Evolutionary conservation across 148 eudicot genomes (phyloP).

Genomic region (Arctostaphylos glauca): DNA sequence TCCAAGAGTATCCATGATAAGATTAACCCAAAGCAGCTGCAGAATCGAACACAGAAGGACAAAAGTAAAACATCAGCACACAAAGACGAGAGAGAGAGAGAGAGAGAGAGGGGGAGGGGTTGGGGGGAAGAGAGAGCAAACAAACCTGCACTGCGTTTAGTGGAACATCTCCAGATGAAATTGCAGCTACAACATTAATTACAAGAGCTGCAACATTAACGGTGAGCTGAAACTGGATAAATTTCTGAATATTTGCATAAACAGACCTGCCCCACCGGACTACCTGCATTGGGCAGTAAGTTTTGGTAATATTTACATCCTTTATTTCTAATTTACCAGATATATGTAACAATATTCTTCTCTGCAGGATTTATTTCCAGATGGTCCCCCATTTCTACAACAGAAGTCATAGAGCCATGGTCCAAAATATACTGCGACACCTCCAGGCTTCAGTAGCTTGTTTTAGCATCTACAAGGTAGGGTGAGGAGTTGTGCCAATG

Average conservation of each 20-base stretch:
- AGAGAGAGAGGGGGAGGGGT: constrained; percentile 2
- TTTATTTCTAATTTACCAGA: not conserved
- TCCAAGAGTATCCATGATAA: constrained; percentile 96
- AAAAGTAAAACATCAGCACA: not conserved
- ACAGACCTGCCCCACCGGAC: constrained; percentile 98
- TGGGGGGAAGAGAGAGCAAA: not conserved
- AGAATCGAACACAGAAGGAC: constrained; percentile 14
- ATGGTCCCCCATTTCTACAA: not conserved
- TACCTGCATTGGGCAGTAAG: constrained; percentile 50
- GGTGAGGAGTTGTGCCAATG: not conserved
- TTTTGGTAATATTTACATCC: not conserved
- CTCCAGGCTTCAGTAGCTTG: not conserved
- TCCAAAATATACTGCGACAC: not conserved
- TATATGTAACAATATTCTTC: not conserved
- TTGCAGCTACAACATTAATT: constrained; percentile 90
- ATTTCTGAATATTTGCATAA: constrained; percentile 91
- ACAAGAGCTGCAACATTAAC: constrained; percentile 92
- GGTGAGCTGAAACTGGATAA: constrained; percentile 92
- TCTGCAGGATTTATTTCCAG: not conserved
- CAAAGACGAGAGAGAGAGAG: not conserved
- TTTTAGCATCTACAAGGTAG: not conserved
- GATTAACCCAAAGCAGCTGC: constrained; percentile 96
- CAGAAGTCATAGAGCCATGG: not conserved
- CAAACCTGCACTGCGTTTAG: constrained; percentile 87
- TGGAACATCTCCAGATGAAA: constrained; percentile 85